phyloP scores from a whole-genome alignment of 768 basidiomycete genomes.

The Pleurotus djamor region DNA sequence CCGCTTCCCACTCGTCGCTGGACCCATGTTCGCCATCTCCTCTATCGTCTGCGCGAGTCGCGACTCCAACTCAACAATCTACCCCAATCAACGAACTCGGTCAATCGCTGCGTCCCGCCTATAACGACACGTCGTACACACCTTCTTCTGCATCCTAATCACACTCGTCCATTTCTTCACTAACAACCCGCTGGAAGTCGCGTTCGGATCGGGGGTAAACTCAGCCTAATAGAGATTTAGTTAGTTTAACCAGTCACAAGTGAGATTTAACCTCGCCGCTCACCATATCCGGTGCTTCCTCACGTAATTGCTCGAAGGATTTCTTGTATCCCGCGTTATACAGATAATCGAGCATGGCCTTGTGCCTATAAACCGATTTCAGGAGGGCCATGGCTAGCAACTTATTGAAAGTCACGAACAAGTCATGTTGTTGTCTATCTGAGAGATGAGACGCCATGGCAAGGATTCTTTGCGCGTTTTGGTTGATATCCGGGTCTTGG shows the following conservation, averaged over 20 bases:
- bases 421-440: conserved; percentile 13
- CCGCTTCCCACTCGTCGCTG: conserved; percentile 50
- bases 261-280: not conserved
- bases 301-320: conserved; percentile 1
- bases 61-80: conserved; percentile 97
- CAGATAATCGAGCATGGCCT: conserved; percentile 79
- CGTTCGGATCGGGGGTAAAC: conserved; percentile 82
- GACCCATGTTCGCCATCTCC: conserved; percentile 33
- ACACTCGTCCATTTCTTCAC: conserved; percentile 99
- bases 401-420: conserved; percentile 8
- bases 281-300: conserved; percentile 6
- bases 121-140: conserved; percentile 21
- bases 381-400: not conserved
- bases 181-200: conserved; percentile 81
- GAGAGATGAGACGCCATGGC: conserved; percentile 10
- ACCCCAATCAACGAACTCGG: not conserved
- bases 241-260: not conserved
- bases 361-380: conserved; percentile 45
- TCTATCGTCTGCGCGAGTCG: conserved; percentile 81
- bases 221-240: conserved; percentile 44
- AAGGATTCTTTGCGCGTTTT: not conserved
- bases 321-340: conserved; percentile 39
- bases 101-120: not conserved
- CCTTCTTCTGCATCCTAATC: conserved; percentile 95
- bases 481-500: too few species aligned